Evolutionary conservation across 2,329 filamentous ascomycete species (phyloP).

Genomic region (Aspergillus hiratsukae): DNA sequence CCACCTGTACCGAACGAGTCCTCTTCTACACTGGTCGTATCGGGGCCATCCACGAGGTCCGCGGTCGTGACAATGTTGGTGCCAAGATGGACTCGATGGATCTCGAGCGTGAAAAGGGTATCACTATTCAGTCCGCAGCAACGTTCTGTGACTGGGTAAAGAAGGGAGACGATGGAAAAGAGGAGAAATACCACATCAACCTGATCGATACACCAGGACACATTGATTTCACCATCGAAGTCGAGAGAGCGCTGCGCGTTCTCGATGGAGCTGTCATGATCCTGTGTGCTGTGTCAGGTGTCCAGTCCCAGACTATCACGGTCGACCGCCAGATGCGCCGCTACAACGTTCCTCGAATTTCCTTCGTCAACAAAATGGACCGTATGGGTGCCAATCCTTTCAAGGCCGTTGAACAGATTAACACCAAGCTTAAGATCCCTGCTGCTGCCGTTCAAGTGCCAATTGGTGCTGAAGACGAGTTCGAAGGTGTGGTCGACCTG

Average conservation of each 20-base stretch:
- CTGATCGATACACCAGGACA: slow-evolving; percentile 97
- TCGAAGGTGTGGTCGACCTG: slow-evolving; percentile 87
- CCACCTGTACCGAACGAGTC: slow-evolving; percentile 91
- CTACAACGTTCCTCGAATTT: slow-evolving; percentile 92
- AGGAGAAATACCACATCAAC: slow-evolving; percentile 94
- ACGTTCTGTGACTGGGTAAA: slow-evolving; percentile 98
- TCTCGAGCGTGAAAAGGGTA: slow-evolving; percentile 94
- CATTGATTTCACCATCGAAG: slow-evolving; percentile 99
- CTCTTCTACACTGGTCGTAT: slow-evolving; percentile 98
- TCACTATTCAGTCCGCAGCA: slow-evolving; percentile 96
- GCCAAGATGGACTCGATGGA: slow-evolving; percentile 99
- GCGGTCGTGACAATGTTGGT: slow-evolving; percentile 81
- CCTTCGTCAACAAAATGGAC: slow-evolving; percentile 99
- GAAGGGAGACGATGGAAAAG: slow-evolving; percentile 67
- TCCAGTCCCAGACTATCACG: slow-evolving; percentile 96
- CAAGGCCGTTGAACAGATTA: slow-evolving; percentile 97
- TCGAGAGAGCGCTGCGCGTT: slow-evolving; percentile 89
- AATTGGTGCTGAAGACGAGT: slow-evolving; percentile 86
- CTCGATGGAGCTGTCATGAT: slow-evolving; percentile 98
- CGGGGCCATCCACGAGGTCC: slow-evolving; percentile 93
- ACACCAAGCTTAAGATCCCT: slow-evolving; percentile 86
- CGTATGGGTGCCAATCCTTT: slow-evolving; percentile 97
- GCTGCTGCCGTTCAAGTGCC: slow-evolving; percentile 93
- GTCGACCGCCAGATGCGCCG: slow-evolving; percentile 98
- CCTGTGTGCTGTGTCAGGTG: slow-evolving; percentile 91